phyloP scores from a whole-genome alignment of 2,329 filamentous ascomycete species.

The Colletotrichum caudatum region DNA sequence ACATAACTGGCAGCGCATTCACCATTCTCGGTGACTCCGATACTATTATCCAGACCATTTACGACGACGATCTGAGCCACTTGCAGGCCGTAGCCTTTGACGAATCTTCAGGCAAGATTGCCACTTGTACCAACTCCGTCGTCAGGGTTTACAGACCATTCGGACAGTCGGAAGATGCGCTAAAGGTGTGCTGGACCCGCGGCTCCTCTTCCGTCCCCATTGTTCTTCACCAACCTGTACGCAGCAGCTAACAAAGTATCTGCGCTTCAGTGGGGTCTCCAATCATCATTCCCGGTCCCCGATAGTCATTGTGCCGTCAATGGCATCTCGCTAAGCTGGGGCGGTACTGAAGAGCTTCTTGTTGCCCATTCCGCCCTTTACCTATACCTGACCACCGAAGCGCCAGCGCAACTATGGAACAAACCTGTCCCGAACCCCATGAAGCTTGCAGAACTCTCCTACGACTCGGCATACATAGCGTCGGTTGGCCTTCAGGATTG shows the following conservation, averaged over 20 bases:
- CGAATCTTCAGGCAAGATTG: slow-evolving; percentile 86
- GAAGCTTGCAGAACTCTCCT: slow-evolving; percentile 83
- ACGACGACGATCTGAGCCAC: slow-evolving; percentile 77
- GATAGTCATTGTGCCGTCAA: slow-evolving; percentile 51
- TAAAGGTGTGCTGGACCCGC: slow-evolving; percentile 71
- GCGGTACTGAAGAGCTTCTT: slow-evolving; percentile 84
- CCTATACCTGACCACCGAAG: slow-evolving; percentile 70
- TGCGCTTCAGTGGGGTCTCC: slow-evolving; percentile 69
- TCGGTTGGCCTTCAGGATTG: slow-evolving; percentile 83
- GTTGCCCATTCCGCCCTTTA: slow-evolving; percentile 77
- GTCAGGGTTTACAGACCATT: slow-evolving; percentile 85
- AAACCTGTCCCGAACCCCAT: slow-evolving; percentile 78
- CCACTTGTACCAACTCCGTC: slow-evolving; percentile 73
- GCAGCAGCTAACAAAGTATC: slow-evolving; percentile 7
- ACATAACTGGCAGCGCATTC: slow-evolving; percentile 90
- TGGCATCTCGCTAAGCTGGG: slow-evolving; percentile 79
- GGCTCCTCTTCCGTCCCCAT: background rate
- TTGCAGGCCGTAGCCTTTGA: slow-evolving; percentile 86
- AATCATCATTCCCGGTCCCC: slow-evolving; percentile 68
- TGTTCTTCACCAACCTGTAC: background rate
- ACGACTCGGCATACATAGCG: slow-evolving; percentile 88
- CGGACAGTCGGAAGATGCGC: slow-evolving; percentile 74
- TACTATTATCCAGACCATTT: slow-evolving; percentile 88
- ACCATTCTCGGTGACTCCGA: slow-evolving; percentile 82
- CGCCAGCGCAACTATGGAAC: slow-evolving; percentile 76